phyloP scores from a whole-genome alignment of 202 grass and related monocot genomes.

The Setaria viridis region DNA sequence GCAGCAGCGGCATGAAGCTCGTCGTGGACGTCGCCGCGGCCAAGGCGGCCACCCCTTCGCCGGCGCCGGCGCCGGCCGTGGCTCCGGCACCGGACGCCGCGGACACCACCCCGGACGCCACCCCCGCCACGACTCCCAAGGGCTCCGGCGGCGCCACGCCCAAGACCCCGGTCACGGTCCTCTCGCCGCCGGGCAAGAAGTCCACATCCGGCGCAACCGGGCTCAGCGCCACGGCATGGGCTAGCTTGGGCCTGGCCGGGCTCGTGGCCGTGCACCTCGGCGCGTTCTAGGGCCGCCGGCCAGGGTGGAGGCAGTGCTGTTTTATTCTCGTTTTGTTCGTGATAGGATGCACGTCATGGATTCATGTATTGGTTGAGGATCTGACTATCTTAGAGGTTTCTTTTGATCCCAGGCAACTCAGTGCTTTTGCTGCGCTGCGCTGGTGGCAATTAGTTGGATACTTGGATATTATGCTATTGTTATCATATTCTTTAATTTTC shows the following conservation, averaged over 20 bases:
- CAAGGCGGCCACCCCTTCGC: neutral
- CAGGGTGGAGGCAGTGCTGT: conserved; percentile 69
- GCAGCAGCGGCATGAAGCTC: conserved; percentile 83
- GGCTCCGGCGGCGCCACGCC: conserved; percentile 11
- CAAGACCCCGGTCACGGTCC: conserved; percentile 26
- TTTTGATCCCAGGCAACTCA: conserved; percentile 9
- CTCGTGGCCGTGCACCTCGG: conserved; percentile 41
- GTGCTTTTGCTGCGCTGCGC: conserved; percentile 49
- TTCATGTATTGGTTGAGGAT: conserved; percentile 35
- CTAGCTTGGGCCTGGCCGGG: conserved; percentile 30
- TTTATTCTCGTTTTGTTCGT: neutral
- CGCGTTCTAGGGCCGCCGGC: conserved; percentile 48
- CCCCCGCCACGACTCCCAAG: conserved; percentile 10
- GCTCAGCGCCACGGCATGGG: conserved; percentile 37
- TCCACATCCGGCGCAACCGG: conserved; percentile 39
- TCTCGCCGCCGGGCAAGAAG: conserved; percentile 37
- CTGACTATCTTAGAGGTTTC: conserved; percentile 17
- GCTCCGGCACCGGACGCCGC: conserved; percentile 29
- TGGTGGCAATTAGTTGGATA: conserved; percentile 28
- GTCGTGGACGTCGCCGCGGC: conserved; percentile 48
- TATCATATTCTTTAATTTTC: neutral
- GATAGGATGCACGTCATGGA: conserved; percentile 38
- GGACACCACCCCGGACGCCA: conserved; percentile 19
- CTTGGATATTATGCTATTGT: neutral
- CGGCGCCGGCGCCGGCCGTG: neutral